Base-by-base conservation (phyloP, 805 yeast species). In the Naumovozyma baii region DNA sequence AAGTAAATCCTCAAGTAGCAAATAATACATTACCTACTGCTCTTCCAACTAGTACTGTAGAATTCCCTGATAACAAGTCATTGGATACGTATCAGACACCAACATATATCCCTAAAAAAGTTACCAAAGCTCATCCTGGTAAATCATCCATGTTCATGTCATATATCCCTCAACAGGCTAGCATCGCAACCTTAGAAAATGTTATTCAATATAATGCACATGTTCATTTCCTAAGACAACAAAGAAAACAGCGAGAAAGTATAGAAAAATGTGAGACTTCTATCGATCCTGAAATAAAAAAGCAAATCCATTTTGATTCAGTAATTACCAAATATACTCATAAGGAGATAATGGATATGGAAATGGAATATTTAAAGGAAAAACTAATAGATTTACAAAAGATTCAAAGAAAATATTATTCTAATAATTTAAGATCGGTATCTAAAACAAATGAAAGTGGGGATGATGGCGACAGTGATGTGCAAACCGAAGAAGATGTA, bases 371-470 rank as follows among this genome's bases (percentile, higher is more conserved):
- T 22, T 30, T 46, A 29, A 39, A 35, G 15, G 34, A 30, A 14
- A 39, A 43, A 30, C 18, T 46, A 20, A 17, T 31, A 2, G 44
- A 39, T 13, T 39, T 46, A 18, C 33, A 38, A 20, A 34, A 31
- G 37, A 18, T 22, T 31, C 25, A 36, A 22, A 13, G 7, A 14
- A 57, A 29, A 9, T 13, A 8, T 29, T 29, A 7, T 10, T 22
- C 10, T 7, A 7, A 22, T 10, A 22, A 22, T 22, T 10, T 10
- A 7, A 22, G 10, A n/a, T n/a, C n/a, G n/a, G n/a, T n/a, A n/a
- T n/a, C n/a, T n/a, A n/a, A n/a, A n/a, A n/a, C n/a, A n/a, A 29
- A 8, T 29, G 31, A 29, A 29, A n/a, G 13, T 29, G 9, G 13
- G 13, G 31, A 5, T 29, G 31, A 29, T 9, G 31, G 15, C 31